phyloP scores from a whole-genome alignment of 2,329 filamentous ascomycete genomes.

The Cadophora luteo-olivacea region DNA sequence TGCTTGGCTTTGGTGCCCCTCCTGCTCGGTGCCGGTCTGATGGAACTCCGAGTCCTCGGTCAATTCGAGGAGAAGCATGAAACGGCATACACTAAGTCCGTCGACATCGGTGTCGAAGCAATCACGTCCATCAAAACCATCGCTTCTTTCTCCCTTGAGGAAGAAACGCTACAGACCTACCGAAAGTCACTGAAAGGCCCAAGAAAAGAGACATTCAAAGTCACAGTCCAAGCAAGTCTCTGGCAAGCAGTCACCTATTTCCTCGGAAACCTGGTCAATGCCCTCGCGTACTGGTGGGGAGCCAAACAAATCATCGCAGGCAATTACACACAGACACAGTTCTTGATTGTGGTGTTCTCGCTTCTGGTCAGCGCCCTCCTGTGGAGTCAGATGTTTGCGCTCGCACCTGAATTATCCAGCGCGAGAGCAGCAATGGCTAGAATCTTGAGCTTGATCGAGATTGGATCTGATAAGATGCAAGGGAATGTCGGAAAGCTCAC shows the following conservation, averaged over 20 bases:
- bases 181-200: conserved; percentile 57
- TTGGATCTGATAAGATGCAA: conserved; percentile 45
- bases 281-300: conserved; percentile 82
- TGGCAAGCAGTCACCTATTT: conserved; percentile 67
- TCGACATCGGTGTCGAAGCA: conserved; percentile 64
- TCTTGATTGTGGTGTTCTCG: conserved; percentile 75
- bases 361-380: conserved; percentile 75
- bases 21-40: conserved; percentile 60
- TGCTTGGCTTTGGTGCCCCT: conserved; percentile 53
- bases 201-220: conserved; percentile 59
- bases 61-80: conserved; percentile 69
- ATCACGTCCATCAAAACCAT: conserved; percentile 70
- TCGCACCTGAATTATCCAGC: conserved; percentile 74
- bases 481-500: conserved; percentile 29
- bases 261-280: conserved; percentile 71
- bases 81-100: conserved; percentile 67
- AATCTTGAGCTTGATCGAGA: conserved; percentile 58
- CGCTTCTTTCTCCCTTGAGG: conserved; percentile 60
- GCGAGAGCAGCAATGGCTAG: conserved; percentile 66
- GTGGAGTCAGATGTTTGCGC: conserved; percentile 76
- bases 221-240: conserved; percentile 47
- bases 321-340: conserved; percentile 67
- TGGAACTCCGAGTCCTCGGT: conserved; percentile 66
- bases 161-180: conserved; percentile 61
- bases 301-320: conserved; percentile 72